A percentile compares a stretch with the other conserved stretches of the same genome.
These are phyloP conservation scores for Torrubiellomyces zombiae DNA, from an alignment of 2,329 filamentous ascomycete genomes.

Conservation along the genomic window DNA sequence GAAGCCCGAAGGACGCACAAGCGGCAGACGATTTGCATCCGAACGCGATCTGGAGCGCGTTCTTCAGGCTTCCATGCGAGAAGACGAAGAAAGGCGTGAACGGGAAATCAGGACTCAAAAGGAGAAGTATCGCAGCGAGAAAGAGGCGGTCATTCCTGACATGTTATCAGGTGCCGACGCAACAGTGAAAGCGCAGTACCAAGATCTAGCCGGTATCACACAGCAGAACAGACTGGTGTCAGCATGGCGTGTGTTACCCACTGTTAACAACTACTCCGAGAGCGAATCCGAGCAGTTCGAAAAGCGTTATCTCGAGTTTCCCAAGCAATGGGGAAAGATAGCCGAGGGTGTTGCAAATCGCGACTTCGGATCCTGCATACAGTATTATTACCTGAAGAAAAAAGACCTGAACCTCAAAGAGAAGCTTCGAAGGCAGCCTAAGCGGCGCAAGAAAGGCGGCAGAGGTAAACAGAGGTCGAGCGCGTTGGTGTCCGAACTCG, in stretches of 20 bases:
- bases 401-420: conserved; percentile 62
- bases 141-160: conserved; percentile 57
- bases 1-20: conserved; percentile 37
- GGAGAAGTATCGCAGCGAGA: conserved; percentile 56
- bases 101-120: conserved; percentile 47
- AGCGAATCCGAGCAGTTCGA: conserved; percentile 58
- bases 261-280: conserved; percentile 56
- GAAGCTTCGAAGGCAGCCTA: conserved; percentile 50
- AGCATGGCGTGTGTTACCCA: conserved; percentile 55
- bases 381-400: conserved; percentile 73
- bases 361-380: conserved; percentile 65
- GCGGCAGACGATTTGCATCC: conserved; percentile 43
- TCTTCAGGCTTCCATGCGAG: conserved; percentile 52
- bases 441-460: conserved; percentile 37
- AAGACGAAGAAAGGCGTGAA: conserved; percentile 54
- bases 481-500: conserved; percentile 49
- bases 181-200: conserved; percentile 39
- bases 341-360: conserved; percentile 50
- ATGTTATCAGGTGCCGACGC: conserved; percentile 50
- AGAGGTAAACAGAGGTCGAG: conserved; percentile 43
- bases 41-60: conserved; percentile 60
- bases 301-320: conserved; percentile 55
- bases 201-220: conserved; percentile 48
- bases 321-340: conserved; percentile 71
- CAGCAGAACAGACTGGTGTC: conserved; percentile 50